Base-by-base conservation (phyloP, 257 asterid genomes). In the Solanum virginianum region DNA sequence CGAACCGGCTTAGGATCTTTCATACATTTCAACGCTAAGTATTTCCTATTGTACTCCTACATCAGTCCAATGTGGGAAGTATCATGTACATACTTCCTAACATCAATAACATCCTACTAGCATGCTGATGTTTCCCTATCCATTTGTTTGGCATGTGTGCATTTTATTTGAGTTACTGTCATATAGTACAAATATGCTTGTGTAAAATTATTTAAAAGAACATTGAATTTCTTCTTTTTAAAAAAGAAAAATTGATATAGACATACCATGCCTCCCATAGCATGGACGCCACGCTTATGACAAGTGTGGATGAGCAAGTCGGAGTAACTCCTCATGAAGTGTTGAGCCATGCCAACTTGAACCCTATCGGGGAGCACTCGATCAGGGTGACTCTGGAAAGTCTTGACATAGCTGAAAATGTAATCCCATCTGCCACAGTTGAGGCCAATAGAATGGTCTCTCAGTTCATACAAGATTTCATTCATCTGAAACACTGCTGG, bases 371-470 rank as follows among this genome's bases (percentile, higher is more conserved):
- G 98, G 29, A 96, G 92, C 12, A 96, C 86, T 43, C 98, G 96
- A 22, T 96, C 97, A 0, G 97, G 95, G 82, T 96, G 98, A 10
- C 92, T 89, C 86, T 95, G 99, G 87, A 96, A 95, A 3, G 98
- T 96, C 91, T 96, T 96, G 72, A 96, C 88, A n/a, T 95, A 96
- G 95, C 99, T 96, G 91, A 96, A 96, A 53, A 96, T 96, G 84
- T 96, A 96, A 60, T 96, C 99, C 99, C 99, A 96, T 85, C 99
- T 84, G 14, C 99, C 99, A 80, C 98, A 96, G 88, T 96, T 96
- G 86, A 96, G 85, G 1, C 99, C 99, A 17, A 90, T 88, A 8
- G 98, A 94, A 84, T 96, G 99, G 55, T 96, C 97, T 36, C 95
- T 88, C 1, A 95, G 89, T 75, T 96, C 98, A 81, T 95, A 93